Conservation (phyloP, 371 early-diverging fungal genomes). For the Zopfochytrium polystomum region DNA sequence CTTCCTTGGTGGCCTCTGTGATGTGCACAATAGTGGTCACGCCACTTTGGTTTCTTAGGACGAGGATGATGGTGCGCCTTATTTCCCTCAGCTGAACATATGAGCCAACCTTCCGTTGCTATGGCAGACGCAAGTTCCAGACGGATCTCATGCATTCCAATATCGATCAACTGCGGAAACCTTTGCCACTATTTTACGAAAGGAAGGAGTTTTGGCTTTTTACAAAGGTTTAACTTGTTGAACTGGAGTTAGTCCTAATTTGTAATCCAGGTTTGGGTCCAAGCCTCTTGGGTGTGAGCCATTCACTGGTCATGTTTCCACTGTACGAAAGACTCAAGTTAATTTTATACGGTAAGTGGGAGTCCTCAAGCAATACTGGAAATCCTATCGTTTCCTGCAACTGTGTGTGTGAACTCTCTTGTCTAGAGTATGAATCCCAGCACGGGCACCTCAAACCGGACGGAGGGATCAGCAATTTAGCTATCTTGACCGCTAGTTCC, state of each 20-base stretch:
- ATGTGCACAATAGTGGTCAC: conserved; percentile 76
- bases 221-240: conserved; percentile 31
- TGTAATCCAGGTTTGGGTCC: conserved; percentile 69
- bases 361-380: background rate
- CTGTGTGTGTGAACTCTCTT: too few relatives aligned
- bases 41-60: conserved; percentile 93
- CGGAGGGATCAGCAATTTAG: conserved; percentile 21
- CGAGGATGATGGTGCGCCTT: conserved; percentile 75
- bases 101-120: conserved; percentile 12
- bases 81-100: background rate
- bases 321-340: conserved; percentile 86
- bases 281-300: conserved; percentile 84
- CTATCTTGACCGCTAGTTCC: conserved; percentile 73
- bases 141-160: conserved; percentile 23
- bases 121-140: conserved; percentile 16
- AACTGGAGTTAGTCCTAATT: conserved; percentile 60
- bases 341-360: conserved; percentile 18
- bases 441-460: background rate
- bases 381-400: background rate
- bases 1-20: conserved; percentile 85
- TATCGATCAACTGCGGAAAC: conserved; percentile 35
- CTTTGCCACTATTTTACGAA: conserved; percentile 30
- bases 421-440: conserved; percentile 6
- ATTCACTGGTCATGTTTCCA: conserved; percentile 94
- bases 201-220: conserved; percentile 39